These are phyloP conservation scores for Pichia sporocuriosa DNA, from an alignment of 805 yeast genomes.

Conservation along the genomic window DNA sequence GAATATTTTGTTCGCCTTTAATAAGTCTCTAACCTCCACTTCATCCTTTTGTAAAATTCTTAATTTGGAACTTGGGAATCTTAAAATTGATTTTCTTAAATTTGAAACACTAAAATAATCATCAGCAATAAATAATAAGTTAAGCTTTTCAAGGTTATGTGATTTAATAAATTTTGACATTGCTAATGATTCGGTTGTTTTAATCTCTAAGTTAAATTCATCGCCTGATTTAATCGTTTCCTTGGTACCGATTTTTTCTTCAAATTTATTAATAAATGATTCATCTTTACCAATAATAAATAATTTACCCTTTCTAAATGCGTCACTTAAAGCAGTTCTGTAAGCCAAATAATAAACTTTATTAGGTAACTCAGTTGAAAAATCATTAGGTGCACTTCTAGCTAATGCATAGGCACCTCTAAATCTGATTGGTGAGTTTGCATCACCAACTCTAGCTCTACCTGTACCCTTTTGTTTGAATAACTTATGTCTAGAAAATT, in stretches of 20 bases:
- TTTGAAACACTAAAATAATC: constrained; percentile 39
- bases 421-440: constrained; percentile 84
- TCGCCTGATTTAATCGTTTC: constrained; percentile 22
- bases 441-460: constrained; percentile 93
- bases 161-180: constrained; percentile 34
- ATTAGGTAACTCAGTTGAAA: constrained; percentile 67
- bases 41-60: constrained; percentile 69
- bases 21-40: constrained; percentile 74
- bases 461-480: constrained; percentile 92
- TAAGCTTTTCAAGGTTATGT: constrained; percentile 44
- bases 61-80: constrained; percentile 42
- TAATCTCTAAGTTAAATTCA: constrained; percentile 23
- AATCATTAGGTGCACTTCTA: constrained; percentile 84
- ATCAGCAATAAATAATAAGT: constrained; percentile 62
- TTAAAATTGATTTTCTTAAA: constrained; percentile 51
- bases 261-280: constrained; percentile 8
- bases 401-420: constrained; percentile 89
- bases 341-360: constrained; percentile 72
- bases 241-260: constrained; percentile 5
- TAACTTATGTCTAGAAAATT: constrained; percentile 76
- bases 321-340: constrained; percentile 75
- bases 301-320: constrained; percentile 68
- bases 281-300: constrained; percentile 55
- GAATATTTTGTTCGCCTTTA: constrained; percentile 69
- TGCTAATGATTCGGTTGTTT: constrained; percentile 27